A percentile compares a stretch with the other conserved stretches of the same genome.
These are phyloP conservation scores for Pseudoperonospora humuli DNA, from an alignment of 352 stramenopile species.

Conservation along the genomic window DNA sequence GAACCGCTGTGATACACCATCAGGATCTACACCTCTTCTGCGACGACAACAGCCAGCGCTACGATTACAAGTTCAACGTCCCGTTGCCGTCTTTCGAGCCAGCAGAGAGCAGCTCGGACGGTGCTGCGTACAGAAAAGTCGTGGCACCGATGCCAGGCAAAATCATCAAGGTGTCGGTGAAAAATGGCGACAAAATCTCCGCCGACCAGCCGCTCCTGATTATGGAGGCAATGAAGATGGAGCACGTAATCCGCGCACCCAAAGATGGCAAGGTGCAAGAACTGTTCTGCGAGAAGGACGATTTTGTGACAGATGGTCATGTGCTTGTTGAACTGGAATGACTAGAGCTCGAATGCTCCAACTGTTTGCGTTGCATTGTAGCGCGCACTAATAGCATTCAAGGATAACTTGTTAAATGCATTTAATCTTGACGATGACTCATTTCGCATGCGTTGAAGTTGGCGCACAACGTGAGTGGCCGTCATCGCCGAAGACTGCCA, in stretches of 20 bases:
- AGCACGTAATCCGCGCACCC: slow-evolving; percentile 76
- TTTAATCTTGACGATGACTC: too few relatives aligned
- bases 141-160: slow-evolving; percentile 93
- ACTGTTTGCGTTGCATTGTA: not conserved
- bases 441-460: too few relatives aligned
- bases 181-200: slow-evolving; percentile 81
- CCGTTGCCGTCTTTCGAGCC: slow-evolving; percentile 44
- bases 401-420: too few relatives aligned
- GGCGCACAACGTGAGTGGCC: too few relatives aligned
- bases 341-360: not conserved
- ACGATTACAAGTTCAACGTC: slow-evolving; percentile 81
- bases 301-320: slow-evolving; percentile 70
- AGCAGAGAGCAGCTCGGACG: slow-evolving; percentile 14
- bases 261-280: slow-evolving; percentile 64
- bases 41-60: slow-evolving; percentile 59
- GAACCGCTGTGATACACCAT: slow-evolving; percentile 58
- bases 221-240: slow-evolving; percentile 98
- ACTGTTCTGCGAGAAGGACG: slow-evolving; percentile 59
- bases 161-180: slow-evolving; percentile 87
- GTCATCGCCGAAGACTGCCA: too few relatives aligned
- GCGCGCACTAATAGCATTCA: too few relatives aligned
- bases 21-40: slow-evolving; percentile 72
- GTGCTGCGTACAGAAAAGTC: slow-evolving; percentile 42
- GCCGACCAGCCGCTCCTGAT: slow-evolving; percentile 89
- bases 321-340: slow-evolving; percentile 66